These are phyloP conservation scores for Solanum sejunctum DNA, from an alignment of 257 asterid species.

Conservation along the genomic window DNA sequence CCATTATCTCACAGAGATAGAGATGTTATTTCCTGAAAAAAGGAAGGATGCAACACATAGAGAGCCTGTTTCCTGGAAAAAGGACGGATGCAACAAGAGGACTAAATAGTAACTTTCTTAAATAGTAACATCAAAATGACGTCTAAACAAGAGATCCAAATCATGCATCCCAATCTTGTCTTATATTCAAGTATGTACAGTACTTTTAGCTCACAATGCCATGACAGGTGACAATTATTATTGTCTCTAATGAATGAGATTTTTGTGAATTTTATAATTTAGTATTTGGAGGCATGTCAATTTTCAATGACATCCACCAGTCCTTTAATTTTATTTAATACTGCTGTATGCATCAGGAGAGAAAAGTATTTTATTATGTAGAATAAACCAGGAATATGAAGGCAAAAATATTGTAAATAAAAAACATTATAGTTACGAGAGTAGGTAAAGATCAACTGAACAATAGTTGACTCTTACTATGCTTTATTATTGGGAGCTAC, in stretches of 20 bases:
- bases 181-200: background rate
- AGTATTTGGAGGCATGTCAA: background rate
- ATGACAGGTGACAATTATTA: background rate
- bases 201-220: background rate
- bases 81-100: too few relatives aligned
- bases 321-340: background rate
- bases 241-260: background rate
- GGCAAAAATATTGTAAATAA: background rate
- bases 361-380: background rate
- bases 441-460: background rate
- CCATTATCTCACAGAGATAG: too few relatives aligned
- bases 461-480: background rate
- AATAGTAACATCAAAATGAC: background rate
- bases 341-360: conserved; percentile 1
- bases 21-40: too few relatives aligned
- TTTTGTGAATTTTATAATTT: background rate
- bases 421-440: background rate
- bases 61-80: too few relatives aligned
- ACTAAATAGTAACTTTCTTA: background rate
- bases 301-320: background rate
- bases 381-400: background rate
- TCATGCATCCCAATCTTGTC: background rate
- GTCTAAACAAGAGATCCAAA: background rate
- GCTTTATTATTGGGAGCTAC: background rate
- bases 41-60: too few relatives aligned